phyloP scores from a whole-genome alignment of 129 eudicot species.

The carrot (Daucus carota) region DH1_v3.0 NC_030389.2:4763001-4763500 shows the following conservation, averaged over 20 bases:
- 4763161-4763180: conserved; percentile 6
- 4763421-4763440: conserved; percentile 18
- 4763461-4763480: conserved; percentile 2
- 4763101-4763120: not conserved
- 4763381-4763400: not conserved
- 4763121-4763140: conserved; percentile 4
- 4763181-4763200: not conserved
- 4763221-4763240: not conserved
- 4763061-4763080: not conserved
- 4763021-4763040: no score
- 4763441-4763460: conserved; percentile 24
- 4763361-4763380: conserved; percentile 14
- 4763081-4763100: not conserved
- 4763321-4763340: not conserved
- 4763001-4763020: not conserved
- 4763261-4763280: not conserved
- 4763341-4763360: not conserved
- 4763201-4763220: conserved; percentile 4
- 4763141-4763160: not conserved
- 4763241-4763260: not conserved
- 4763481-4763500: not conserved
- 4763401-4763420: conserved; percentile 7
- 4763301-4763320: not conserved
- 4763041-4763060: no score
- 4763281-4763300: conserved; percentile 5